These are phyloP conservation scores for Lachnellula occidentalis DNA, from an alignment of 2,329 filamentous ascomycete genomes.

Conservation along the genomic window DNA sequence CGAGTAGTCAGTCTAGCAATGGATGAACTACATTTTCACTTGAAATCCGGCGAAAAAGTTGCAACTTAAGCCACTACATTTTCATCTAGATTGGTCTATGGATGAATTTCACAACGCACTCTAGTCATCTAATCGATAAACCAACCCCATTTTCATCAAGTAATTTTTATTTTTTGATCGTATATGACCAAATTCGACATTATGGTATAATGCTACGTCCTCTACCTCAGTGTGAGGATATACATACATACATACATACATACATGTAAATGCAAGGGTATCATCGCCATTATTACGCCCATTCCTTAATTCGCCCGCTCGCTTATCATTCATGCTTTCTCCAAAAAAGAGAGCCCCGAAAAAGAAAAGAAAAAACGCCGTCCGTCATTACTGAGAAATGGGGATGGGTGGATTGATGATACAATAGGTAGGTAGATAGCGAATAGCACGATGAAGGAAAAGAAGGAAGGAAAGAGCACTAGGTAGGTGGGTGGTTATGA, in stretches of 20 bases:
- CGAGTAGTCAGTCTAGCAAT: not conserved
- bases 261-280: not conserved
- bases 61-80: no score
- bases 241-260: not conserved
- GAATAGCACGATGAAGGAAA: no score
- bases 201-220: not conserved
- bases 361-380: not conserved
- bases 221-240: not conserved
- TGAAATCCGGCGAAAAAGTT: no score
- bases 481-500: no score
- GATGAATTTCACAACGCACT: no score
- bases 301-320: not conserved
- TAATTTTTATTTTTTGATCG: not conserved
- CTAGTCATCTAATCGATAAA: not conserved
- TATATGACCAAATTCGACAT: not conserved
- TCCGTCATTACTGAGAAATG: not conserved
- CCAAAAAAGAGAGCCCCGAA: not conserved
- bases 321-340: not conserved
- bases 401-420: not conserved
- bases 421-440: not conserved
- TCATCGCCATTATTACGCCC: not conserved
- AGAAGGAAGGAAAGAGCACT: no score
- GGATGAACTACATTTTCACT: not conserved
- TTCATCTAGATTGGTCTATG: no score
- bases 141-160: no score